A percentile compares a stretch with the other conserved stretches of the same genome.
Conservation (phyloP, 2,329 filamentous ascomycete species). For the Colletotrichum tropicale region DNA sequence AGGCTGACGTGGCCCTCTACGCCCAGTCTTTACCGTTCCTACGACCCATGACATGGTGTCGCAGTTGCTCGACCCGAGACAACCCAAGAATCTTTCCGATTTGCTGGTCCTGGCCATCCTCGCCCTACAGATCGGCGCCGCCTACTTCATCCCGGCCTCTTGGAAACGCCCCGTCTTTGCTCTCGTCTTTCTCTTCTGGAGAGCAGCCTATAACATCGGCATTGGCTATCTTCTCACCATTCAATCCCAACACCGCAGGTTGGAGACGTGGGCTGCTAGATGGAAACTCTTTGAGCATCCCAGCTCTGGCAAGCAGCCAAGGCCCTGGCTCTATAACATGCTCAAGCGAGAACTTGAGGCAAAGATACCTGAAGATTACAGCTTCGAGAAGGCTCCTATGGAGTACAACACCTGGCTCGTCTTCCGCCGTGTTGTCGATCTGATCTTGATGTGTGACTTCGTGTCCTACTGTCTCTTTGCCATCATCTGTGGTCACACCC, state of each 20-base stretch:
- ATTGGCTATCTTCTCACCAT: slow-evolving; percentile 88
- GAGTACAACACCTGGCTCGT: slow-evolving; percentile 99
- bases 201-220: slow-evolving; percentile 89
- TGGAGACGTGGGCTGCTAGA: slow-evolving; percentile 87
- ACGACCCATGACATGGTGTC: slow-evolving; percentile 99
- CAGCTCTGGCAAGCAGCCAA: slow-evolving; percentile 78
- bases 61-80: slow-evolving; percentile 89
- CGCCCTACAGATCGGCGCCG: slow-evolving; percentile 72
- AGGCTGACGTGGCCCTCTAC: not conserved
- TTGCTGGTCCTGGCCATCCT: slow-evolving; percentile 79
- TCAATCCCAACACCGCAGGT: slow-evolving; percentile 86
- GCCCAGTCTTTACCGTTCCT: slow-evolving; percentile 88
- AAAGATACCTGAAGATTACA: slow-evolving; percentile 93
- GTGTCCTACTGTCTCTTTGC: slow-evolving; percentile 96
- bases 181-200: slow-evolving; percentile 87
- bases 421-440: slow-evolving; percentile 92
- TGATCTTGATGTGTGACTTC: slow-evolving; percentile 99
- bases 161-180: slow-evolving; percentile 81
- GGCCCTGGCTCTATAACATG: slow-evolving; percentile 81
- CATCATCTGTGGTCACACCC: slow-evolving; percentile 80
- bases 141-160: slow-evolving; percentile 73
- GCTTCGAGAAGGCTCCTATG: slow-evolving; percentile 88
- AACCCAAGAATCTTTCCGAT: slow-evolving; percentile 95
- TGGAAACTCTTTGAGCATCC: slow-evolving; percentile 87
- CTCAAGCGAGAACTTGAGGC: slow-evolving; percentile 91